phyloP scores from a whole-genome alignment of 2,329 filamentous ascomycete species.

The Colletotrichum orbiculare region DNA sequence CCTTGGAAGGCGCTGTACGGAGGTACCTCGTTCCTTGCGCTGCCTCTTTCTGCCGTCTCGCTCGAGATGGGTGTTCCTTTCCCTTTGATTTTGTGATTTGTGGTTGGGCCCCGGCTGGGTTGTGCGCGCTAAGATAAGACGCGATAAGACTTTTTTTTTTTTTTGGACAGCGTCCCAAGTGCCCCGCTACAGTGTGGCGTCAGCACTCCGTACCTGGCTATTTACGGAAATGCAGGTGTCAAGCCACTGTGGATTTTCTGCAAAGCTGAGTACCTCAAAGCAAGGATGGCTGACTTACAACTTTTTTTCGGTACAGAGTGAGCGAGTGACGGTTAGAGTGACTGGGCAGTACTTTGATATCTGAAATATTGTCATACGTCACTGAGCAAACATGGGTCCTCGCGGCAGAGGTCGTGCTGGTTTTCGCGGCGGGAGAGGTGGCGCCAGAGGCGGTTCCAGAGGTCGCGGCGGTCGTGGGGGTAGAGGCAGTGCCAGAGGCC shows the following conservation, averaged over 20 bases:
- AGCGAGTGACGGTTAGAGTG: slow-evolving; percentile 13
- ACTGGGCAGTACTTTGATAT: not conserved
- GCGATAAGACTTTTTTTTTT: slow-evolving; percentile 40
- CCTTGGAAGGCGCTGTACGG: not conserved
- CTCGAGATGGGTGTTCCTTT: slow-evolving; percentile 41
- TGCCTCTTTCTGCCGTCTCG: slow-evolving; percentile 46
- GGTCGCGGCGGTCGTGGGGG: slow-evolving; percentile 44
- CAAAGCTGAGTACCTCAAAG: slow-evolving; percentile 28
- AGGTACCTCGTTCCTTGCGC: not conserved
- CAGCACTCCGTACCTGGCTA: too few relatives aligned
- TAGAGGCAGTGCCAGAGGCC: slow-evolving; percentile 48
- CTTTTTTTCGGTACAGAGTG: slow-evolving; percentile 32
- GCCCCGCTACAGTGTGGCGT: slow-evolving; percentile 35
- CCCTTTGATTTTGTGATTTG: slow-evolving; percentile 54
- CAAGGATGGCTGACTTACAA: slow-evolving; percentile 31
- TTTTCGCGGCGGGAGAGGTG: slow-evolving; percentile 39
- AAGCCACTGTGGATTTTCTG: slow-evolving; percentile 37
- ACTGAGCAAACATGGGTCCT: slow-evolving; percentile 35
- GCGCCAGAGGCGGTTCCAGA: slow-evolving; percentile 15
- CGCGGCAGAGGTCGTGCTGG: slow-evolving; percentile 43
- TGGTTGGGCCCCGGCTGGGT: slow-evolving; percentile 55
- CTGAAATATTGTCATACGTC: not conserved
- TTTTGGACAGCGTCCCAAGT: slow-evolving; percentile 32
- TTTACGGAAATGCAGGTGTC: slow-evolving; percentile 22
- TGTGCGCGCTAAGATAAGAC: slow-evolving; percentile 66